Base-by-base conservation (phyloP, 2,329 filamentous ascomycete species). In the Diaporthe amygdali region DNA sequence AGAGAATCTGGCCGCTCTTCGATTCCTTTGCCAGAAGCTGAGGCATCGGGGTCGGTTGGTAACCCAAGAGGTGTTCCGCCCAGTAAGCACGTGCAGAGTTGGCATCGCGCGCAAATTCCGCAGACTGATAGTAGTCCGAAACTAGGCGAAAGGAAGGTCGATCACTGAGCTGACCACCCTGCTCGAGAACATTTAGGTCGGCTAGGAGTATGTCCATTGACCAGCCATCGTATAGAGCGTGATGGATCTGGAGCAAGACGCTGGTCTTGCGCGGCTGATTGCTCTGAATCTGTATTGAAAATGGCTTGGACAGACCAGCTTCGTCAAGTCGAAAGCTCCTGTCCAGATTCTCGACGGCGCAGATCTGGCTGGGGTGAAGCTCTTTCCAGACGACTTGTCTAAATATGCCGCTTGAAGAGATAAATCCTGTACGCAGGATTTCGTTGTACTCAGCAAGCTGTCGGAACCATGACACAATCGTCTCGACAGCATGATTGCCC, bases 201-300 rank as follows among this genome's bases (percentile, higher is more conserved):
- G 87, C 82, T 17, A 94, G 76, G 0, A 97, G 81, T 37, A 96
- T 84, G 66, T 97, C 93, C 77, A 95, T 87, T 0, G 94, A 95
- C 95, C 95, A 98, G n/a, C 95, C 95, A 79, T 98, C 95, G 77
- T 97, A 98, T 1, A 97, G 79, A 0, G 94, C 91, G 80, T 98
- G 95, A 78, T 97, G 95, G 0, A 97, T 84, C 15, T 92, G 85
- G 54, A 94, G 67, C 14, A 88, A 80, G 6, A 70, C 15, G 54
- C 32, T 71, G 25, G 56, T 69, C 44, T 66, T 52, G 37, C n/a
- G 27, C 7, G 41, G 17, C 27, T 46, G 14, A 20, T 32, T 44
- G 14, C 30, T 32, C 20, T 47, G 69, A 2, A 95, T 81, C 71
- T 93, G 87, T n/a, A 94, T 81, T 20, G 79, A 81, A 17, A 95